Base-by-base conservation (phyloP, 1,284 basidiomycete genomes). In the Boletus semigastroideus region DNA sequence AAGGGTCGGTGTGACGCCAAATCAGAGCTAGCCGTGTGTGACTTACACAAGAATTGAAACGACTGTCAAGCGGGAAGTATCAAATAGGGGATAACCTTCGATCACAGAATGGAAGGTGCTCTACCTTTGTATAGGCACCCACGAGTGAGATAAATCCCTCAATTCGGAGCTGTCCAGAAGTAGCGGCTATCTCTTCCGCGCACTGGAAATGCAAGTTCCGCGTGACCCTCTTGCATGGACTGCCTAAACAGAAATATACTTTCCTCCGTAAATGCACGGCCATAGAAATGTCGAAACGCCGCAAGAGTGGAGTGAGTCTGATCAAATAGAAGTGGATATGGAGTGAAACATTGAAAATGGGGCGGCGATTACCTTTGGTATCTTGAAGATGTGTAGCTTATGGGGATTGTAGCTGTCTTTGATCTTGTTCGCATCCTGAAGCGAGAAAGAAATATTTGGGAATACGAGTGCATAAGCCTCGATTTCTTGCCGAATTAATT, bases 21-120 rank as follows among this genome's bases (percentile, higher is more conserved):
- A 57, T 53, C 42, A 38, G 44, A 51, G 38, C 38, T 41, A 31
- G 42, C 42, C 17, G 34, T 25, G 51, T 38, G 50, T 31, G 17
- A 68, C 84, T 59, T 66, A 92, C 92, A 94, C 42, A 95, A 70
- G 70, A 86, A 90, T 68, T 94, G 92, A 68, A 90, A 81, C n/a
- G 78, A 67, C 91, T 93, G 59, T 49, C 48, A 41, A 51, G 45
- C 52, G 43, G 57, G 42, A 42, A 47, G 27, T 30, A 46, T 56
- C 37, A 59, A 38, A 63, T 56, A 59, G 39, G 56, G 46, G 43
- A 39, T 38, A 42, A 49, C 49, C n/a, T 58, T 52, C 46, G 41
- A 58, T 58, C 38, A 31, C 10, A 49, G 51, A 58, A 57, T 46
- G 45, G 50, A 64, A 56, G 55, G 10, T 3, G 7, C 30, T 30